Evolutionary conservation across 805 yeast species (phyloP).

Genomic region (Schizosaccharomyces japonicus): DNA sequence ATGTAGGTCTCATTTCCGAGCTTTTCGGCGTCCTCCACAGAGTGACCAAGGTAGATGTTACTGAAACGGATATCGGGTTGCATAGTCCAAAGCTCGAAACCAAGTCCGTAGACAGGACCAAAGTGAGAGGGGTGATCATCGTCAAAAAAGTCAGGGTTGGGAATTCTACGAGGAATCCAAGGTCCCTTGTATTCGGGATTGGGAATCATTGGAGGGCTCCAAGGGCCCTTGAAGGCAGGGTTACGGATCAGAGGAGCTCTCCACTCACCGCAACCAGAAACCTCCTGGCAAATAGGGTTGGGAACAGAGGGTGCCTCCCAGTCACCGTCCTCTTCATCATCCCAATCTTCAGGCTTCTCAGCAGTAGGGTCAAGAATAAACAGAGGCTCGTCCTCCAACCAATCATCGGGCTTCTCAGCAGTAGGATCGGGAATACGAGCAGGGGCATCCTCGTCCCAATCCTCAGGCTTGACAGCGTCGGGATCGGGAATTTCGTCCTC

Average conservation of each 20-base stretch:
- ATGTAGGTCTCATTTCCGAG: constrained; percentile 57
- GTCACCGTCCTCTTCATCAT: constrained; percentile 70
- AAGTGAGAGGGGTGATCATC: constrained; percentile 35
- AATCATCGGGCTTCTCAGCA: constrained; percentile 45
- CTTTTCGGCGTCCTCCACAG: constrained; percentile 58
- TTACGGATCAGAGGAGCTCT: constrained; percentile 39
- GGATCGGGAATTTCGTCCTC: constrained; percentile 45
- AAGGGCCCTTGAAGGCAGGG: constrained; percentile 52
- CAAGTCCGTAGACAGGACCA: constrained; percentile 53
- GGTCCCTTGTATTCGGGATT: constrained; percentile 63
- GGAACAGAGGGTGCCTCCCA: constrained; percentile 50
- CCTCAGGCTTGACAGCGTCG: constrained; percentile 43
- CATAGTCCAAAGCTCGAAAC: constrained; percentile 81
- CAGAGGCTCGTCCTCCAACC: constrained; percentile 45
- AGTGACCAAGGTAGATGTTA: constrained; percentile 67
- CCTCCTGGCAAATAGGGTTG: constrained; percentile 46
- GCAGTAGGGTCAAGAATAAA: constrained; percentile 47
- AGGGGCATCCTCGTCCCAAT: constrained; percentile 62
- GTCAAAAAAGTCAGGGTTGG: constrained; percentile 47
- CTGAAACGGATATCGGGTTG: constrained; percentile 51
- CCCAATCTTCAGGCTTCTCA: constrained; percentile 54
- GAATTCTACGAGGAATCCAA: constrained; percentile 44
- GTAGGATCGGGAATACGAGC: constrained; percentile 39
- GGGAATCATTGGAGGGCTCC: constrained; percentile 41
- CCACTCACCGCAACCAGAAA: constrained; percentile 69